Base-by-base conservation (phyloP, 139 green algal genomes). In the Micractinium sp. region DNA sequence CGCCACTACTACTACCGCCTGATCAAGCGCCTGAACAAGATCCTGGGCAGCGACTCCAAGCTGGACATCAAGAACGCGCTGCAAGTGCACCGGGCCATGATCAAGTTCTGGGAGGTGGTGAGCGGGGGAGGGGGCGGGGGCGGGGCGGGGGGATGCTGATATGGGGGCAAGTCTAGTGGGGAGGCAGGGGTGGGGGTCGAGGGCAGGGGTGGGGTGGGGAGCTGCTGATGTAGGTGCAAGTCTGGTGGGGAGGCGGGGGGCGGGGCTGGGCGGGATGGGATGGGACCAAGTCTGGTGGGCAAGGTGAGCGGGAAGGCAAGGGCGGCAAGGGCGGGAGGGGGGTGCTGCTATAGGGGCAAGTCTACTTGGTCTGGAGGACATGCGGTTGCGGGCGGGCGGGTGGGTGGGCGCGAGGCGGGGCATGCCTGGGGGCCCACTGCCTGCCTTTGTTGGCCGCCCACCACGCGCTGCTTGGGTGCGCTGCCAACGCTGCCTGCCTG, bases 61-160 rank as follows among this genome's bases (percentile, higher is more conserved):
- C 87, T 90, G 67, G 87, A 90, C 87, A 81, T 41, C 12, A 56
- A 74, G n/a, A 87, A 90, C n/a, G 41, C 53, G n/a, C 31, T 90
- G 77, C 77, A 90, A 47, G 67, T 87, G 39, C 87, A 90, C 80
- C 67, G 31, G 22, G 60, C 80, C n/a, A 90, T 90, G 87, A n/a
- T 82, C 79, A 90, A 90, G 87, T 87, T 90, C 47, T 87, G 87
- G 79, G 87, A 90, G 15, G 53, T 90, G 87, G 87, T 90, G 78
- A 87, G 87, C 63, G 25, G 66, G 14, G 23, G 9, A 4, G 66
- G 23, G 22, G 16, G 23, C 16, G 75, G 36, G 75, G 9, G 75
- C 15, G 31, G 1, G 19, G 9, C 3, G 16, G 75, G 16, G 15
- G 36, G 16, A 7, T 12, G 14, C 9, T 81, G 75, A 22, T 53